Base-by-base conservation (phyloP, 306 rosid genomes). In the Quercus parvula region DNA sequence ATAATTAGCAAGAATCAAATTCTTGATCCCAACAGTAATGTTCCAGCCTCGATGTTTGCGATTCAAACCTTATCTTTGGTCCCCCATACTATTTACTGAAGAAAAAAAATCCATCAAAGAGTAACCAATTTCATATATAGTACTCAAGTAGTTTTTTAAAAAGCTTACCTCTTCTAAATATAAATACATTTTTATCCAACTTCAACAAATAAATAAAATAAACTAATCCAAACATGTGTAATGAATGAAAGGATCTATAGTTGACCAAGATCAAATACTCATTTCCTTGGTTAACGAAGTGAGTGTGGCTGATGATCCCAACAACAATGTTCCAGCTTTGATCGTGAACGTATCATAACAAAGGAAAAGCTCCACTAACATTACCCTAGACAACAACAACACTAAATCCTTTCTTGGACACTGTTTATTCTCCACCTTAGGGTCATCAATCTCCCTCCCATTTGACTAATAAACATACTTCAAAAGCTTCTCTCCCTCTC, bases 391-490 rank as follows among this genome's bases (percentile, higher is more conserved):
- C 62, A 81, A 0, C 0, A 85, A 63, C 73, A 80, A 73, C 82
- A 88, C 84, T 57, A 83, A 56, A 78, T 87, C 77, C 57, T 70
- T 87, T 5, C 81, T 88, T 11, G 91, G 82, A 14, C 87, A 87
- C 71, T 87, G 87, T 82, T 87, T 85, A 13, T 85, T 57, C 56
- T 78, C 88, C 56, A 38, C 74, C 49, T 73, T 80, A 1, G 91
- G 87, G 28, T 75, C 82, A 17, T 85, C 87, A 8, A 55, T 75
- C 78, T 87, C 85, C 2, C 85, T 72, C 3, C 88, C 91, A 6
- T 87, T 87, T 0, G 91, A 85, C 91, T 87, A 87, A 10, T 70
- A 82, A 3, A 85, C 85, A 55, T 87, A 83, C 84, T 85, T 84
- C 92, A 91, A 13, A 56, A 86, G 13, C 64, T 78, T 83, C 83